Evolutionary conservation across 495 filamentous ascomycete genomes (phyloP), one percentile per base, ranked within the genome.

Genomic region (Baudoinia panamericana): DNA sequence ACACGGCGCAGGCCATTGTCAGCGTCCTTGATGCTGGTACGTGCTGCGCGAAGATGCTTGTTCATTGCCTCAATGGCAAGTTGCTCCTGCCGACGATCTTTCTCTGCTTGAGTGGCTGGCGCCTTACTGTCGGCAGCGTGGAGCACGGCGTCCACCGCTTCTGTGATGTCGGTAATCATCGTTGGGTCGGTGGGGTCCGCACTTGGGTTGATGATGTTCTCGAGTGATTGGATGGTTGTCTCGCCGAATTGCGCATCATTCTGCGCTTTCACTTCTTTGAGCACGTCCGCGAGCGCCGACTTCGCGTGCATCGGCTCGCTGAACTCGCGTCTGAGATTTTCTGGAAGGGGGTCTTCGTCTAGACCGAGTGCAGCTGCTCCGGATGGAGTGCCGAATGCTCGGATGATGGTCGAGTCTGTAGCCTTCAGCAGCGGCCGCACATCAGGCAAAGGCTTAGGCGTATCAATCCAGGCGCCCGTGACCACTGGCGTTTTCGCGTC

Each of bases 211-310:
- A 78, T 55, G 10, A 80, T 59, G 15, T 68, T 63, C 45, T 78
- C 68, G 2, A 80, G 64, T 19, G 73, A 79, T 34, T 75, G 65
- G 30, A 81, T 69, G 0, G 74, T 79, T 36, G 72, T 69, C 23
- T 79, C 73, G 19, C 74, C 72, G 9, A 70, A 54, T 46, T 52
- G 31, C 11, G 8, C 3, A 2, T 39, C 28, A 6, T 19, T 13
- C 64, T 58, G 24, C 63, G 64, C 22, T 27, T 26, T 30, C 20
- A 63, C 62, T 37, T 74, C 66, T 36, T 70, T 63, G 20, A 80
- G 56, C 23, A 78, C 66, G 5, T 67, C 66, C 46, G 67, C 52
- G 3, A 63, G 51, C 10, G 57, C 61, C 7, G 59, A 62, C 28
- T 41, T 43, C 10, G 46, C 42, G 5, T 25, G 36, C 11, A 33